Base-by-base conservation (phyloP, 2,329 filamentous ascomycete species). In the Tolypocladium pustulatum region DNA sequence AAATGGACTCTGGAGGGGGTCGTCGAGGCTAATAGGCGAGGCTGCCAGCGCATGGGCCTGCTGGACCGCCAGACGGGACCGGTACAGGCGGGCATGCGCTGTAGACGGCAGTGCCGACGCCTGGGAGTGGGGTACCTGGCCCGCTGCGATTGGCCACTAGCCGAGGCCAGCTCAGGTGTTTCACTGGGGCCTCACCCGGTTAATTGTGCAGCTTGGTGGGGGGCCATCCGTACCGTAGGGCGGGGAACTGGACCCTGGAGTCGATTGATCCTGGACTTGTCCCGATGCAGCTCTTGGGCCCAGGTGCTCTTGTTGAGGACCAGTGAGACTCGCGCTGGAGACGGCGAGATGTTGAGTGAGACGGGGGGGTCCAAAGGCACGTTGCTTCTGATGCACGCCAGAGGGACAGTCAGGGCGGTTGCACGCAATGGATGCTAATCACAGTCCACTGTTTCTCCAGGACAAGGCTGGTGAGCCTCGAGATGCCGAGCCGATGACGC, bases 121-220 rank as follows among this genome's bases (percentile, higher is more conserved):
- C 56, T 30, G 56, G 55, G 52, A 61, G 62, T 65, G 65, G 65
- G 60, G 65, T 59, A 56, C 9, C 12, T 30, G 46, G 20, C 20
- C 12, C 41, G 34, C 30, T 56, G 36, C 62, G 54, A 70, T 71
- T 71, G 69, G 69, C 38, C 36, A 43, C 57, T 66, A 67, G 67
- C 63, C 65, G 64, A 68, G 59, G 57, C 56, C 46, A n/a, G 27
- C 46, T 30, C 43, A 13, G 25, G 13, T 25, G 43, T 17, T 30
- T 17, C 25, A 49, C 46, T 49, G 43, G 43, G 15, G 25, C 43
- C 20, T 41, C 20, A n/a, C 38, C 17, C 6, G 5, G 17, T 15
- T 13, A 10, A 25, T 41, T 10, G 22, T 46, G 43, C 43, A 46
- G 43, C 43, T 22, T 27, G 43, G 43, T 46, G 43, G 43, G 41